phyloP scores from a whole-genome alignment of 2,329 filamentous ascomycete genomes.

The Paecilomyces sp. region DNA sequence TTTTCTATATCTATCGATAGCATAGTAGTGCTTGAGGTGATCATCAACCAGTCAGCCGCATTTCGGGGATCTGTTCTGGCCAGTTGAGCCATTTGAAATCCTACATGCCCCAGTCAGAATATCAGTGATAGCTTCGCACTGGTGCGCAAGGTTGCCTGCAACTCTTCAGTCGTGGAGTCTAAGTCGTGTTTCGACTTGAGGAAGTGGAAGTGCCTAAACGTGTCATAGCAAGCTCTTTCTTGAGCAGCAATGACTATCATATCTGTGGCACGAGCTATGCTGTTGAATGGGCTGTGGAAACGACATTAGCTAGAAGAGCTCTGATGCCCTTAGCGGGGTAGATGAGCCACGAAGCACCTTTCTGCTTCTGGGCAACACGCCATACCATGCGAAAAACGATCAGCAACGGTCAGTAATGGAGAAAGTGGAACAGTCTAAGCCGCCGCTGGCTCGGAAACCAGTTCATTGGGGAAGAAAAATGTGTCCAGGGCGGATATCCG shows the following conservation, averaged over 20 bases:
- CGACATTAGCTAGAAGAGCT: neutral
- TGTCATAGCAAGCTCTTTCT: neutral
- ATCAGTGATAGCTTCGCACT: neutral
- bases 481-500: neutral
- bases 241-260: neutral
- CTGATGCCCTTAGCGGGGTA: neutral
- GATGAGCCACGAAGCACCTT: neutral
- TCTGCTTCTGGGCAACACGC: neutral
- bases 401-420: neutral
- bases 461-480: neutral
- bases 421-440: neutral
- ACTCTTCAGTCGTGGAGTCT: neutral
- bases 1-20: slow-evolving; percentile 3
- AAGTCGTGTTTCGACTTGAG: neutral
- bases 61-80: neutral
- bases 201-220: neutral
- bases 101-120: neutral
- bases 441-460: neutral
- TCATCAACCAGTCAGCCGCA: neutral
- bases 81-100: neutral
- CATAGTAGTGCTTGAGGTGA: neutral
- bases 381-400: neutral
- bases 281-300: neutral
- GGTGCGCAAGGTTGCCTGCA: neutral
- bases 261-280: neutral